phyloP scores from a whole-genome alignment of 805 yeast species.

The Millerozyma miso region DNA sequence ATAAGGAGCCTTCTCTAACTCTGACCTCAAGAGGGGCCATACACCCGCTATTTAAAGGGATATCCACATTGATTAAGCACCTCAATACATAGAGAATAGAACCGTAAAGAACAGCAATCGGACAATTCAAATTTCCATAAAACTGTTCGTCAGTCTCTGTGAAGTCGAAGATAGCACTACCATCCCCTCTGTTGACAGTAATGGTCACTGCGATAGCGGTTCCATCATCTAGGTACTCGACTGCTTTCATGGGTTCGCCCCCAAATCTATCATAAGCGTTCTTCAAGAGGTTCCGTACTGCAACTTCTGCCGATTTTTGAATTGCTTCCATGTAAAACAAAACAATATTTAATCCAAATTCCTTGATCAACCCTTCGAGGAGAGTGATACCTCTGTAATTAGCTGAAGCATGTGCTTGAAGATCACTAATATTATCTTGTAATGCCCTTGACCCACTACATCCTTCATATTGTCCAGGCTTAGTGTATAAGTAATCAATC shows the following conservation, averaged over 20 bases:
- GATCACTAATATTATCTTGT: conserved; percentile 71
- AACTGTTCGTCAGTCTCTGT: conserved; percentile 83
- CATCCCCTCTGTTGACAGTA: conserved; percentile 42
- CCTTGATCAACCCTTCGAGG: conserved; percentile 54
- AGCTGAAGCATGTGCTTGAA: conserved; percentile 64
- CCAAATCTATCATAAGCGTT: conserved; percentile 36
- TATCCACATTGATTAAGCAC: conserved; percentile 78
- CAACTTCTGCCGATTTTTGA: conserved; percentile 30
- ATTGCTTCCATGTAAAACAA: conserved; percentile 34
- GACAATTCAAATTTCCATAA: conserved; percentile 89
- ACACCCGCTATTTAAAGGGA: conserved; percentile 94
- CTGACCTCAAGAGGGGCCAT: conserved; percentile 68
- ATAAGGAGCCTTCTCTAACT: conserved; percentile 32
- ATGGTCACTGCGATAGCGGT: conserved; percentile 58
- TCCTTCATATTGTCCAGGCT: conserved; percentile 79
- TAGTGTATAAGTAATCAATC: conserved; percentile 54
- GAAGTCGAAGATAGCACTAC: conserved; percentile 75
- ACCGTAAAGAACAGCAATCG: conserved; percentile 82
- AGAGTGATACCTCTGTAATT: conserved; percentile 79
- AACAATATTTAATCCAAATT: conserved; percentile 48
- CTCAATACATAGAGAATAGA: conserved; percentile 86
- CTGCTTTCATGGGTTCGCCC: conserved; percentile 42
- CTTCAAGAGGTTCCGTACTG: conserved; percentile 29
- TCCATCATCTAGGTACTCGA: conserved; percentile 80
- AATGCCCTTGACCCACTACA: conserved; percentile 87